phyloP scores from a whole-genome alignment of 768 basidiomycete genomes.

The Tylopilus sp. region DNA sequence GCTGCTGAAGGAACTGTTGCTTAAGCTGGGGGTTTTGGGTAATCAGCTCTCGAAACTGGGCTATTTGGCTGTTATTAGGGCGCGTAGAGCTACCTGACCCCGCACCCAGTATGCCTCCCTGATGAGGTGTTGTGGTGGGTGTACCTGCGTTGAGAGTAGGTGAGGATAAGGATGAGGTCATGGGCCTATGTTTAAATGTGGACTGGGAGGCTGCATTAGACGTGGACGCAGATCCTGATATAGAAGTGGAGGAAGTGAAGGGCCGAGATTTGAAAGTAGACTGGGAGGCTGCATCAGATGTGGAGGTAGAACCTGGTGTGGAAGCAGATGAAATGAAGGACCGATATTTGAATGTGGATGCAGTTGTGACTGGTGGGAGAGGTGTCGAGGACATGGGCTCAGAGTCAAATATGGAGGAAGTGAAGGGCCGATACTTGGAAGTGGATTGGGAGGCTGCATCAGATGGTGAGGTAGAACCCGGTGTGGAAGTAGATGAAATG shows the following conservation, averaged over 20 bases:
- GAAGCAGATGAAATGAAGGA: background rate
- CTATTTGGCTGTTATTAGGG: background rate
- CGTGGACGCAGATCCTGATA: background rate
- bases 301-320: background rate
- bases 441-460: no score
- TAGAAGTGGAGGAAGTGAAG: background rate
- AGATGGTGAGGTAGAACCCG: background rate
- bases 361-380: no score
- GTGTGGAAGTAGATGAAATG: background rate
- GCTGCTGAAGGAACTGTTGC: background rate
- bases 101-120: background rate
- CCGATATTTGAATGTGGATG: background rate
- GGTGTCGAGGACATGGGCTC: background rate
- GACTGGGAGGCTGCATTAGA: background rate
- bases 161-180: background rate
- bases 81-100: background rate
- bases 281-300: background rate
- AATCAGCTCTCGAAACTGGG: slow-evolving; percentile 3
- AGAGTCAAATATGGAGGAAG: background rate
- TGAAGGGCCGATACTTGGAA: background rate
- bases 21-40: background rate
- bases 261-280: background rate
- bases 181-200: background rate
- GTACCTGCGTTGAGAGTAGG: background rate
- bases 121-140: background rate